Conservation (phyloP, 2,329 filamentous ascomycete species). For the Aureobasidium sp. region DNA sequence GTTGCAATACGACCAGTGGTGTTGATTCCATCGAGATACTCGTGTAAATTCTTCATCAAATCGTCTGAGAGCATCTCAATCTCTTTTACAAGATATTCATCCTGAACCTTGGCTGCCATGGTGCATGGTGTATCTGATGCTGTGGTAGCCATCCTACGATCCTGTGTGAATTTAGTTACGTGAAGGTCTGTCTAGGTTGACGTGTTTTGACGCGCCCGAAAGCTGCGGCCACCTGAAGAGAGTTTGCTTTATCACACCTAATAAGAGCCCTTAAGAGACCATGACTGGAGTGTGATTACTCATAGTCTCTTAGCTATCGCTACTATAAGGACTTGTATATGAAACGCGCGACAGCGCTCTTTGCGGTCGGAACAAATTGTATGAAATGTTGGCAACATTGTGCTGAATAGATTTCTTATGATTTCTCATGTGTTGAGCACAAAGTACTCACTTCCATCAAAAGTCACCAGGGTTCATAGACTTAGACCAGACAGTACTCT, state of each 20-base stretch:
- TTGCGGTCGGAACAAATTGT: not conserved
- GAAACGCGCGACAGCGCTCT: not conserved
- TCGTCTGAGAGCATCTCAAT: not conserved
- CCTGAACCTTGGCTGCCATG: not conserved
- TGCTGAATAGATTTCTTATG: not conserved
- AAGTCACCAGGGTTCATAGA: not conserved
- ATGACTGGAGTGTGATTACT: not conserved
- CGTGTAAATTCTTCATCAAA: not conserved
- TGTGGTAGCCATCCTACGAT: not conserved
- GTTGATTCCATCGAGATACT: not conserved
- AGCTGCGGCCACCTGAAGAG: not conserved
- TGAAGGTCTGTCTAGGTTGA: not conserved
- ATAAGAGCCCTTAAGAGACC: not conserved
- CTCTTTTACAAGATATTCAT: not conserved
- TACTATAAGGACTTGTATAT: not conserved
- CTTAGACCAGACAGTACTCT: not conserved
- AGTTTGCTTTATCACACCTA: not conserved
- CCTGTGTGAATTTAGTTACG: not conserved
- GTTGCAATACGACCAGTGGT: not conserved
- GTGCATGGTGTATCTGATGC: not conserved
- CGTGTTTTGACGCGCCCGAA: conserved; percentile 3
- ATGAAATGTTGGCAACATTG: not conserved
- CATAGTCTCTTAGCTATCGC: not conserved
- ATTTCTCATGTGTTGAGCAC: not conserved
- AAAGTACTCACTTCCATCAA: not conserved